A percentile compares a stretch with the other conserved stretches of the same genome.
Evolutionary conservation across 345 rosid genomes (phyloP).

Genomic region (Psidium guajava): DNA sequence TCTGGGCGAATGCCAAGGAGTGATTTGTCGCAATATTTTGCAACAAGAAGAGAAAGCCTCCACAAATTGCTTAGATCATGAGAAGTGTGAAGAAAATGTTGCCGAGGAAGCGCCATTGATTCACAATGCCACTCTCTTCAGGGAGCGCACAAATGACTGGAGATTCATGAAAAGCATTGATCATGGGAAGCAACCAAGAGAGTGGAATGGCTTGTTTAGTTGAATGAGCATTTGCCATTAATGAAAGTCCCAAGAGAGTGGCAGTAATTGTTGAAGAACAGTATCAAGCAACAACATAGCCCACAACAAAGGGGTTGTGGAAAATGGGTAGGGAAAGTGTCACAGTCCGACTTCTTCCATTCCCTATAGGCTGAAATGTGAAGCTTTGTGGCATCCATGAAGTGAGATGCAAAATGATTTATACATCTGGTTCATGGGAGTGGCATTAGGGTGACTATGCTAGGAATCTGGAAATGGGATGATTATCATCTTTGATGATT

Average conservation of each 20-base stretch:
- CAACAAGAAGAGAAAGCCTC: neutral
- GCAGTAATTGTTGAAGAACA: neutral
- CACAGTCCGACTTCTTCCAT: neutral
- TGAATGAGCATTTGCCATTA: neutral
- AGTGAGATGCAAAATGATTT: neutral
- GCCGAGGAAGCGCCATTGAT: neutral
- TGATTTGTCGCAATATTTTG: neutral
- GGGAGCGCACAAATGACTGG: neutral
- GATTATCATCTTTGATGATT: neutral
- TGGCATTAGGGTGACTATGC: neutral
- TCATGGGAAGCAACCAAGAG: neutral
- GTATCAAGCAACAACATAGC: neutral
- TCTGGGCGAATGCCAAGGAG: neutral
- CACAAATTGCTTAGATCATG: neutral
- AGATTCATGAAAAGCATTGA: neutral
- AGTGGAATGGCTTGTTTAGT: neutral
- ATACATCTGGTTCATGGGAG: neutral
- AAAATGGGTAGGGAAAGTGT: neutral
- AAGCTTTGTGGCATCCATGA: neutral
- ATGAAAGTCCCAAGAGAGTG: neutral
- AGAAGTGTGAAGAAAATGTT: neutral
- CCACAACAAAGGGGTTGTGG: neutral
- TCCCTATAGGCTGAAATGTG: neutral
- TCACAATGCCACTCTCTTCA: neutral
- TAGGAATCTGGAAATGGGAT: neutral